These are phyloP conservation scores for Lentinula aciculospora DNA, from an alignment of 768 basidiomycete species.

Conservation along the genomic window DNA sequence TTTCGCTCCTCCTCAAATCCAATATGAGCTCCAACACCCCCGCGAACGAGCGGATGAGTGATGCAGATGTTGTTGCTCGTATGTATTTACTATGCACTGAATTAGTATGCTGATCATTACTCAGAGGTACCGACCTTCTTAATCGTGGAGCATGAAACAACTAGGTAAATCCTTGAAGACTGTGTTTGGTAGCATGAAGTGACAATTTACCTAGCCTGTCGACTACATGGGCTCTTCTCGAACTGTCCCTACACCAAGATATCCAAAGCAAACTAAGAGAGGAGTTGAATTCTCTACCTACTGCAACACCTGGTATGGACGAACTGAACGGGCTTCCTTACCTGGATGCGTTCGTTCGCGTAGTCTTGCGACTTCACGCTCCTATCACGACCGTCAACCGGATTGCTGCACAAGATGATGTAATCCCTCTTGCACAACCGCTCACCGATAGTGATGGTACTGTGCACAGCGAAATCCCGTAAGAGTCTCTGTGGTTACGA, in stretches of 20 bases:
- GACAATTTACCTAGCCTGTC: too few relatives aligned
- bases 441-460: slow-evolving; percentile 37
- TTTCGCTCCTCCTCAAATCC: slow-evolving; percentile 41
- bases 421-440: slow-evolving; percentile 43
- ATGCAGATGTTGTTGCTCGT: slow-evolving; percentile 38
- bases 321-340: slow-evolving; percentile 60
- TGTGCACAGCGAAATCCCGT: slow-evolving; percentile 33
- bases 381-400: slow-evolving; percentile 41
- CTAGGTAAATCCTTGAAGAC: not conserved
- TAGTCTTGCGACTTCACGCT: slow-evolving; percentile 51
- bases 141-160: slow-evolving; percentile 23
- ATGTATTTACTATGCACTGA: not conserved
- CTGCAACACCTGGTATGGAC: slow-evolving; percentile 64
- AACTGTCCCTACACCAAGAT: slow-evolving; percentile 40
- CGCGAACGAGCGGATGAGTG: slow-evolving; percentile 36
- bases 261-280: slow-evolving; percentile 52
- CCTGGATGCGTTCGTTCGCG: slow-evolving; percentile 61
- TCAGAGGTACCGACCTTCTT: slow-evolving; percentile 35
- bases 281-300: slow-evolving; percentile 46
- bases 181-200: too few relatives aligned
- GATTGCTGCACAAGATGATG: slow-evolving; percentile 44
- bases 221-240: slow-evolving; percentile 60
- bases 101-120: too few relatives aligned
- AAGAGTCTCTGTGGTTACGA: slow-evolving; percentile 9
- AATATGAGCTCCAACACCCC: slow-evolving; percentile 44